Conservation (phyloP, 371 early-diverging fungal genomes). For the Aphelidium insulamus region DNA sequence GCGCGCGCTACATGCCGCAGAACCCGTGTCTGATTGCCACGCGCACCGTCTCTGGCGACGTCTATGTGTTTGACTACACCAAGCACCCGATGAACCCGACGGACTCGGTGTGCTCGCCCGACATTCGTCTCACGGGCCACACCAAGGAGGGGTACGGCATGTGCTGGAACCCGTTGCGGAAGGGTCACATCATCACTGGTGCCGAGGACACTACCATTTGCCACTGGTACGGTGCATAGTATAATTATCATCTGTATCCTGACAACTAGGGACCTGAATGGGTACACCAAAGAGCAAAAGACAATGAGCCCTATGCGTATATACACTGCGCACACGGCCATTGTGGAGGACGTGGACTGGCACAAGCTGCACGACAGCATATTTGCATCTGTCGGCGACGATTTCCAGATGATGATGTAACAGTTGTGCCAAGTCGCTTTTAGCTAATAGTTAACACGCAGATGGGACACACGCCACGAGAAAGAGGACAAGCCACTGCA, state of each 20-base stretch:
- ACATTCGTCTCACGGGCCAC: conserved; percentile 72
- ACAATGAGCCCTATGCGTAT: conserved; percentile 43
- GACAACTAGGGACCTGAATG: conserved; percentile 38
- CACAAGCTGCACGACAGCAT: conserved; percentile 44
- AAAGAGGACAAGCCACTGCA: conserved; percentile 29
- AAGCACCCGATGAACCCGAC: conserved; percentile 58
- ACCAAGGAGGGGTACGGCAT: conserved; percentile 81
- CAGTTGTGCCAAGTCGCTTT: conserved; percentile 4
- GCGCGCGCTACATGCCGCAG: conserved; percentile 81
- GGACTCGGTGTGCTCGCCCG: conserved; percentile 44
- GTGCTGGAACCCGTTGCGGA: conserved; percentile 37
- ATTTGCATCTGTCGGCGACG: conserved; percentile 93
- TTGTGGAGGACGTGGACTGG: conserved; percentile 96
- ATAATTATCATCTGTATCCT: neutral
- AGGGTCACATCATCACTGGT: conserved; percentile 52
- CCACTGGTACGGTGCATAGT: conserved; percentile 30
- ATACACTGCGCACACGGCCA: conserved; percentile 60
- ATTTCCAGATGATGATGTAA: conserved; percentile 68
- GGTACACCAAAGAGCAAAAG: conserved; percentile 33
- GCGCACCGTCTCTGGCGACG: conserved; percentile 65
- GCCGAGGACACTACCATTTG: conserved; percentile 74
- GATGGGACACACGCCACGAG: conserved; percentile 35
- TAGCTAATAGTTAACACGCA: too few relatives aligned
- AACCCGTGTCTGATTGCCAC: conserved; percentile 89
- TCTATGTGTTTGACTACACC: conserved; percentile 93